These are phyloP conservation scores for Metschnikowia kunwiensis DNA, from an alignment of 805 yeast species.

Conservation along the genomic window DNA sequence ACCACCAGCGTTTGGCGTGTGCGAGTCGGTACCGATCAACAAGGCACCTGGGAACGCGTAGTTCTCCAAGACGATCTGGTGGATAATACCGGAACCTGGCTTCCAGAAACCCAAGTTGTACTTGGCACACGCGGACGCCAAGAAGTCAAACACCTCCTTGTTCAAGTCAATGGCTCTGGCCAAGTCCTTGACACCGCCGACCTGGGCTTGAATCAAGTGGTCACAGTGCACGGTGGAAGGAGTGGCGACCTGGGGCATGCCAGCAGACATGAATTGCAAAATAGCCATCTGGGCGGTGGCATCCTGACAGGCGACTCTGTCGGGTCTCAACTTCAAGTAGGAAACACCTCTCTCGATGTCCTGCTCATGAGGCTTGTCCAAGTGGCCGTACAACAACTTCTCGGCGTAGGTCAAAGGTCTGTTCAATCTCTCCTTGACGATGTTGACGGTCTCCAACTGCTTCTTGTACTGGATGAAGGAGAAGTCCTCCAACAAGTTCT, in stretches of 20 bases:
- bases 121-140: slow-evolving; percentile 86
- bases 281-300: slow-evolving; percentile 99
- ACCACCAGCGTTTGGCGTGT: slow-evolving; percentile 98
- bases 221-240: slow-evolving; percentile 98
- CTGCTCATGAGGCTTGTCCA: slow-evolving; percentile 88
- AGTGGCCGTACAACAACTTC: slow-evolving; percentile 90
- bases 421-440: slow-evolving; percentile 74
- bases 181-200: slow-evolving; percentile 84
- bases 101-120: slow-evolving; percentile 98
- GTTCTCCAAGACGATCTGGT: slow-evolving; percentile 94
- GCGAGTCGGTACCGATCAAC: slow-evolving; percentile 96
- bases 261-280: slow-evolving; percentile 94
- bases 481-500: slow-evolving; percentile 76
- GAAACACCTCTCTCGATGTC: slow-evolving; percentile 83
- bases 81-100: slow-evolving; percentile 98
- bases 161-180: slow-evolving; percentile 82
- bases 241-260: slow-evolving; percentile 85
- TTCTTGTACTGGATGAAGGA: slow-evolving; percentile 90
- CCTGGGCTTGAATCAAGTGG: slow-evolving; percentile 93
- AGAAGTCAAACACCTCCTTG: slow-evolving; percentile 92
- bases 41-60: slow-evolving; percentile 97
- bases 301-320: slow-evolving; percentile 98
- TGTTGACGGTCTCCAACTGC: slow-evolving; percentile 81
- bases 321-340: slow-evolving; percentile 92
- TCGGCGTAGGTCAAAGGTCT: slow-evolving; percentile 95